phyloP scores from a whole-genome alignment of 2,329 filamentous ascomycete genomes.

The Metarhizium humberi region DNA sequence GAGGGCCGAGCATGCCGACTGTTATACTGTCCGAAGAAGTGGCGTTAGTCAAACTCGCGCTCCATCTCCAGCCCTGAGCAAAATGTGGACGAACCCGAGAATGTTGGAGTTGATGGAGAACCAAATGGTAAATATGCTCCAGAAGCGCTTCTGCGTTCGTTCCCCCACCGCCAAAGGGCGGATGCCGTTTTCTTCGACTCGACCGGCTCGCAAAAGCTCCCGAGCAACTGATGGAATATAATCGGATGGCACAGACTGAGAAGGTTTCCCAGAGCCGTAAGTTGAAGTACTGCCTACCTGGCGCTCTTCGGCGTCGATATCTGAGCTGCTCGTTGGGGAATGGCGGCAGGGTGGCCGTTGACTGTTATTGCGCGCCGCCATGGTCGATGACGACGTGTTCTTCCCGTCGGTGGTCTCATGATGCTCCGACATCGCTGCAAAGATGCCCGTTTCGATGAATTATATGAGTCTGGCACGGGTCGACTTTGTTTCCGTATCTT shows the following conservation, averaged over 20 bases:
- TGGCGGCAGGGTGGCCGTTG: not conserved
- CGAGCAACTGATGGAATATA: not conserved
- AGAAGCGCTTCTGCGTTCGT: slow-evolving; percentile 28
- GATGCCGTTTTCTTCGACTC: slow-evolving; percentile 35
- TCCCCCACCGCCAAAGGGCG: slow-evolving; percentile 32
- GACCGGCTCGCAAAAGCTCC: slow-evolving; percentile 23
- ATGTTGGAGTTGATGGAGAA: slow-evolving; percentile 40
- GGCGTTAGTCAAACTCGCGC: not conserved
- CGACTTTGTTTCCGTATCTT: not conserved
- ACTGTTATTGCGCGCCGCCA: not conserved
- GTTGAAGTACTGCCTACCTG: not conserved
- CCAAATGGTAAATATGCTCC: slow-evolving; percentile 39
- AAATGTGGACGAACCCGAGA: slow-evolving; percentile 24
- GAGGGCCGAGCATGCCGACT: slow-evolving; percentile 53
- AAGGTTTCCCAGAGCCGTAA: not conserved
- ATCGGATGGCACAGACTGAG: not conserved
- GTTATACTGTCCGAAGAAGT: slow-evolving; percentile 35
- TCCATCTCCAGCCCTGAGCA: not conserved
- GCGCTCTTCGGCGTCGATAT: not conserved
- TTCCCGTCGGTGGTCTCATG: not conserved
- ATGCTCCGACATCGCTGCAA: not conserved
- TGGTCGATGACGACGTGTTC: not conserved
- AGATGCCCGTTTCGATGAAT: not conserved
- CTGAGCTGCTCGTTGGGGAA: not conserved
- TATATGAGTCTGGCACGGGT: too few relatives aligned